Evolutionary conservation across 352 stramenopile genomes (phyloP).

Genomic region (Globisporangium cederbergense): DNA sequence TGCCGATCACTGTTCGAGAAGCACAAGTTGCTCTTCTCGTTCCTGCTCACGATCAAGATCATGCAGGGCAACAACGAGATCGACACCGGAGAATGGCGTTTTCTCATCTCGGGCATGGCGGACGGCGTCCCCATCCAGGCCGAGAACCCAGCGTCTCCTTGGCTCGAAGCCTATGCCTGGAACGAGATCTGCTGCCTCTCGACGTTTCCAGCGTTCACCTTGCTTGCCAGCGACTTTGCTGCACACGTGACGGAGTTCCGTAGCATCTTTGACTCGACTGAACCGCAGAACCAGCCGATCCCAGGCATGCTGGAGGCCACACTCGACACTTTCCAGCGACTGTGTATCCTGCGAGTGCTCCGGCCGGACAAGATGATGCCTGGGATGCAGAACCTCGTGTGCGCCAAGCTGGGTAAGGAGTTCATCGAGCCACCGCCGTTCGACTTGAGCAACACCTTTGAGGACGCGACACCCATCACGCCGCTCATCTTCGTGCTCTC

Average conservation of each 20-base stretch:
- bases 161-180: conserved; percentile 78
- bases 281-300: conserved; percentile 76
- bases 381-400: conserved; percentile 90
- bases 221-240: conserved; percentile 47
- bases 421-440: conserved; percentile 93
- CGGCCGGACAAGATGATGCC: conserved; percentile 84
- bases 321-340: conserved; percentile 80
- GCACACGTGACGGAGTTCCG: conserved; percentile 49
- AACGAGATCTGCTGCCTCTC: conserved; percentile 72
- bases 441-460: conserved; percentile 89
- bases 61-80: conserved; percentile 82
- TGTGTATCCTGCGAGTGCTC: conserved; percentile 77
- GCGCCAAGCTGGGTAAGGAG: conserved; percentile 70
- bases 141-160: conserved; percentile 51
- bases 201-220: conserved; percentile 63
- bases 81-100: conserved; percentile 86
- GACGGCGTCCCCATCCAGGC: conserved; percentile 30
- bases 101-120: conserved; percentile 86
- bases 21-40: conserved; percentile 93
- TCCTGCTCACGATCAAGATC: conserved; percentile 88
- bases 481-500: conserved; percentile 94
- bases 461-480: conserved; percentile 85
- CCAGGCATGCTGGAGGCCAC: conserved; percentile 49
- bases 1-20: conserved; percentile 93
- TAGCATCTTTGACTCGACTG: conserved; percentile 77